phyloP scores from a whole-genome alignment of 1,284 basidiomycete species.

The Rhodotorula sp. region DNA sequence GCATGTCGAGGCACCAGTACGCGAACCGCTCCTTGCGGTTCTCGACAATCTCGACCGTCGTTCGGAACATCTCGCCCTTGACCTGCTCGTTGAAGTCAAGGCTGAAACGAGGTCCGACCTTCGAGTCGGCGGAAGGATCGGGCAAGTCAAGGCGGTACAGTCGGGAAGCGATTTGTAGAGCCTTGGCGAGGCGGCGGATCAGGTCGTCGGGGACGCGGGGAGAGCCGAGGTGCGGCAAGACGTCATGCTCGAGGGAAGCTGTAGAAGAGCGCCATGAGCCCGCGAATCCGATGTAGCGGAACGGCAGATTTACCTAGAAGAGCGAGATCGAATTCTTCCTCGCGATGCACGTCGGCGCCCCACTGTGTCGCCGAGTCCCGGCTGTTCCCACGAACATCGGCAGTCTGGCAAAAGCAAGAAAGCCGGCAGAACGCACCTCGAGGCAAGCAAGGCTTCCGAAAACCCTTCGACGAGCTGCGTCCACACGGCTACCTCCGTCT shows the following conservation, averaged over 20 bases:
- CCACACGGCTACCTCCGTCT: constrained; percentile 75
- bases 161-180: constrained; percentile 70
- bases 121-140: not conserved
- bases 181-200: constrained; percentile 65
- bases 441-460: constrained; percentile 74
- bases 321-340: constrained; percentile 83
- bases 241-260: constrained; percentile 68
- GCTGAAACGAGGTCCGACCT: constrained; percentile 36
- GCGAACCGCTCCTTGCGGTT: constrained; percentile 77
- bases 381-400: constrained; percentile 20
- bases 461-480: constrained; percentile 79
- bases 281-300: not conserved
- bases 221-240: constrained; percentile 72
- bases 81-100: constrained; percentile 36
- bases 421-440: constrained; percentile 60
- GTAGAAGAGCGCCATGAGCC: constrained; percentile 1
- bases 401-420: no score
- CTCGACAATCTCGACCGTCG: constrained; percentile 59
- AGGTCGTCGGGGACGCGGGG: constrained; percentile 68
- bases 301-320: constrained; percentile 56
- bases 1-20: constrained; percentile 89
- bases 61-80: constrained; percentile 55
- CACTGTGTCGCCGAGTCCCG: constrained; percentile 56
- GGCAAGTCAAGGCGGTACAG: constrained; percentile 58
- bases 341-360: constrained; percentile 65